A percentile compares a stretch with the other conserved stretches of the same genome.
Conservation (phyloP, 768 basidiomycete species). For the Lyophyllum semitale region DNA sequence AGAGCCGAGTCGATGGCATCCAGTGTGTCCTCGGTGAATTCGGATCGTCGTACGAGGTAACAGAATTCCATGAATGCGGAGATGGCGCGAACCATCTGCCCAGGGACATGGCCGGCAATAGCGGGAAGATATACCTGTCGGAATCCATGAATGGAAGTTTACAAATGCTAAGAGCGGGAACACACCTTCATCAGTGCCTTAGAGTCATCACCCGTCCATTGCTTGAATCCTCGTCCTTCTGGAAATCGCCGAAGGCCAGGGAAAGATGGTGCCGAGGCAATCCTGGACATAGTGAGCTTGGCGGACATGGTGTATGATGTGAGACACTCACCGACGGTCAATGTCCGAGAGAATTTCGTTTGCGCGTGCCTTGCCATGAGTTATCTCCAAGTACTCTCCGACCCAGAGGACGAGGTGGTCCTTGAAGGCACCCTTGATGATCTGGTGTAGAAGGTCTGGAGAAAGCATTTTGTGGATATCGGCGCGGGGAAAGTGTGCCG, state of each 20-base stretch:
- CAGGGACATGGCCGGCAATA: conserved; percentile 21
- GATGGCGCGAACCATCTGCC: background rate
- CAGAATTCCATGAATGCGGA: background rate
- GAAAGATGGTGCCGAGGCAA: background rate
- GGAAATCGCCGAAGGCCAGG: conserved; percentile 15
- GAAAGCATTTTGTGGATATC: conserved; percentile 32
- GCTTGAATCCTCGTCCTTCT: conserved; percentile 24
- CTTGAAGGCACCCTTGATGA: conserved; percentile 38
- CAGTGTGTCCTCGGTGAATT: background rate
- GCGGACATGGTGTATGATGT: background rate
- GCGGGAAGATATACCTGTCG: background rate
- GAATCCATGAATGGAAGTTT: conserved; percentile 18
- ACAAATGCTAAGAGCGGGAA: conserved; percentile 22
- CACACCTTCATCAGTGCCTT: conserved; percentile 35
- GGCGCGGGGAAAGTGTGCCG: conserved; percentile 27
- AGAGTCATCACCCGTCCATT: conserved; percentile 35
- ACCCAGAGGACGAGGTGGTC: conserved; percentile 22
- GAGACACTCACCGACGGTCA: background rate
- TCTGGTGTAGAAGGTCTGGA: conserved; percentile 2
- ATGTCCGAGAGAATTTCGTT: background rate
- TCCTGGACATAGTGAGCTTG: background rate
- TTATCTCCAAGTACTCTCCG: background rate
- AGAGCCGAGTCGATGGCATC: background rate
- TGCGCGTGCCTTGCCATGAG: background rate
- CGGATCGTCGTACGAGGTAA: background rate